Evolutionary conservation across 345 rosid species (phyloP).

Genomic region (Eucalyptus polybractea): DNA sequence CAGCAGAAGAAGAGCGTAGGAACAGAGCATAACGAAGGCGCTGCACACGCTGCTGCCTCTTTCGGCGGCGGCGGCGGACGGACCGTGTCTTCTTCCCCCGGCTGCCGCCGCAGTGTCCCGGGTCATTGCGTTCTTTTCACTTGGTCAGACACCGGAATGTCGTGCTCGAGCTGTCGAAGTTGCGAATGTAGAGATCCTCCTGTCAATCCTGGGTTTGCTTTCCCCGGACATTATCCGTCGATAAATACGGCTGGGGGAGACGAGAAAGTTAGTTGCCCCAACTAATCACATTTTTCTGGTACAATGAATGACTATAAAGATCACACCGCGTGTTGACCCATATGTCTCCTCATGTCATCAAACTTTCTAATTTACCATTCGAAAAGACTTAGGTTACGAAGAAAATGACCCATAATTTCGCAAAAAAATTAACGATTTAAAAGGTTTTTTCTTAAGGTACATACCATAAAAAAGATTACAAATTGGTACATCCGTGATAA

Average conservation of each 20-base stretch:
- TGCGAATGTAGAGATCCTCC: rapidly evolving
- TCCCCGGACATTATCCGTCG: not conserved
- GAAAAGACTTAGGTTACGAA: too few relatives aligned
- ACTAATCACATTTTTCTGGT: not conserved
- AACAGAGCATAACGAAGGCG: not conserved
- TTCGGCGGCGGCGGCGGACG: not conserved
- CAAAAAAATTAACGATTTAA: too few relatives aligned
- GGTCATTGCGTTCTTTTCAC: not conserved
- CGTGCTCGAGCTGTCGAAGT: not conserved
- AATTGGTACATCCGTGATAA: rapidly evolving
- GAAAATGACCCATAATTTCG: not conserved
- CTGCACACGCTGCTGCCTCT: not conserved
- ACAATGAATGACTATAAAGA: rapidly evolving
- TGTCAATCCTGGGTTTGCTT: not conserved
- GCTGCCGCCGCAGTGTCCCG: not conserved
- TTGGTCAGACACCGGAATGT: not conserved
- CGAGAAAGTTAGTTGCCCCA: not conserved
- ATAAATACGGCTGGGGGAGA: not conserved
- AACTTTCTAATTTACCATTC: not conserved
- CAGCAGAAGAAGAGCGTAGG: not conserved
- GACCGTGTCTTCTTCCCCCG: not conserved
- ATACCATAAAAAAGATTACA: rapidly evolving
- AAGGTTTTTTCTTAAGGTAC: too few relatives aligned
- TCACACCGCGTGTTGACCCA: not conserved
- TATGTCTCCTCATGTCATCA: not conserved